A percentile compares a stretch with the other conserved stretches of the same genome.
These are phyloP conservation scores for Viola pubescens DNA, from an alignment of 441 rosid genomes.

Conservation along the genomic window DNA sequence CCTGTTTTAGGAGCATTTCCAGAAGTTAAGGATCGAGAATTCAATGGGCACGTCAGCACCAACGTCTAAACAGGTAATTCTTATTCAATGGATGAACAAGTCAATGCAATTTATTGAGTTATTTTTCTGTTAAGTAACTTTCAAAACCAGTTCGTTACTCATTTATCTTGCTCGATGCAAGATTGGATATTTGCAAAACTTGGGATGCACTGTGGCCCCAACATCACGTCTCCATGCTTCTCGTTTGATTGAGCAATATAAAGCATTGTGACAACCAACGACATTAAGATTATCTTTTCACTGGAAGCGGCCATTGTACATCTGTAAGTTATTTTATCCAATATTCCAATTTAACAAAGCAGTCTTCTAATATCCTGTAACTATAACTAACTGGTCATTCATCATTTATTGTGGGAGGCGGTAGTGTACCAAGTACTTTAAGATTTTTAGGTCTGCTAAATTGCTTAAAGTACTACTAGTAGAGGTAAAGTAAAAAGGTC, in stretches of 20 bases:
- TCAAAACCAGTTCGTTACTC: not conserved
- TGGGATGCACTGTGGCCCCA: constrained; percentile 61
- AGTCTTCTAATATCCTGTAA: too few species aligned
- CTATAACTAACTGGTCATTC: too few species aligned
- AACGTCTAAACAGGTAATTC: constrained; percentile 75
- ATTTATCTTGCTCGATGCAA: constrained; percentile 8
- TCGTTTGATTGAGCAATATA: constrained; percentile 67
- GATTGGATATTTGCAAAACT: constrained; percentile 48
- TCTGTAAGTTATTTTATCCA: not conserved
- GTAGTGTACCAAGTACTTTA: too few species aligned
- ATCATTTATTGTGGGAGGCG: too few species aligned
- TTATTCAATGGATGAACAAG: not conserved
- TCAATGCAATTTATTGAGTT: not conserved
- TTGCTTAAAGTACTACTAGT: too few species aligned
- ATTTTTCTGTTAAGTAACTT: not conserved
- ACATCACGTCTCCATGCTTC: constrained; percentile 71
- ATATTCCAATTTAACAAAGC: not conserved
- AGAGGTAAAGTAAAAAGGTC: too few species aligned
- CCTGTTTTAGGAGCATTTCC: constrained; percentile 69
- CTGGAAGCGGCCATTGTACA: not conserved
- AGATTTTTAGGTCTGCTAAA: too few species aligned
- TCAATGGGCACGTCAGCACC: constrained; percentile 79
- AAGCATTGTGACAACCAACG: constrained; percentile 32
- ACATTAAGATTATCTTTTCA: not conserved
- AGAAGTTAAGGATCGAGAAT: constrained; percentile 72